Evolutionary conservation across 306 rosid species (phyloP), one percentile per base, ranked within the genome.

Genomic region (Glycyrrhiza uralensis): DNA sequence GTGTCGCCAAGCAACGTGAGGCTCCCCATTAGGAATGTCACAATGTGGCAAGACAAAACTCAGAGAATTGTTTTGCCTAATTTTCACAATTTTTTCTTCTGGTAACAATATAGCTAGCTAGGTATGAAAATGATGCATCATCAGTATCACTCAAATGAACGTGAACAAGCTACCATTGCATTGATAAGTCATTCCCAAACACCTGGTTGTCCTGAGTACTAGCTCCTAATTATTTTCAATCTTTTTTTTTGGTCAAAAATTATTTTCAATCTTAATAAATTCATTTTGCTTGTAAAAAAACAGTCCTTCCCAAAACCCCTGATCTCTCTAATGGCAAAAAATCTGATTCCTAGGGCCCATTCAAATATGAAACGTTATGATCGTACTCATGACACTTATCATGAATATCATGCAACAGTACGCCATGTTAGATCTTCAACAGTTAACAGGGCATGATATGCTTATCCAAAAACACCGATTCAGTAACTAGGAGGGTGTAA

Each of bases 161-260:
- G 61, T 65, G 32, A 59, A 54, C 77, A 66, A 51, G 50, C 74
- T 60, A 66, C 44, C 57, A 3, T 58, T 36, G 79, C 71, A 41
- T 84, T 79, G 84, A 80, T 84, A 69, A 76, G 80, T 85, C 88
- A 76, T 50, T 82, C 84, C 55, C 35, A 58, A 62, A 50, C 82
- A 81, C 84, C 82, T 83, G 81, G 77, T 69, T 59, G 28, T 33
- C 46, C 17, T 59, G 3, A 57, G 24, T 24, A 4, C 44, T n/a
- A n/a, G n/a, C n/a, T 32, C 19, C 15, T 32, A n/a, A n/a, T n/a
- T 32, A 26, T 57, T 9, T 29, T 56, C 38, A 28, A 26, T 55
- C 23, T 15, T 20, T n/a, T n/a, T n/a, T n/a, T n/a, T n/a, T n/a
- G n/a, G n/a, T n/a, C n/a, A n/a, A n/a, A n/a, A n/a, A n/a, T n/a